phyloP scores from a whole-genome alignment of 1,284 basidiomycete species.

The Pyrrhoderma noxium region DNA sequence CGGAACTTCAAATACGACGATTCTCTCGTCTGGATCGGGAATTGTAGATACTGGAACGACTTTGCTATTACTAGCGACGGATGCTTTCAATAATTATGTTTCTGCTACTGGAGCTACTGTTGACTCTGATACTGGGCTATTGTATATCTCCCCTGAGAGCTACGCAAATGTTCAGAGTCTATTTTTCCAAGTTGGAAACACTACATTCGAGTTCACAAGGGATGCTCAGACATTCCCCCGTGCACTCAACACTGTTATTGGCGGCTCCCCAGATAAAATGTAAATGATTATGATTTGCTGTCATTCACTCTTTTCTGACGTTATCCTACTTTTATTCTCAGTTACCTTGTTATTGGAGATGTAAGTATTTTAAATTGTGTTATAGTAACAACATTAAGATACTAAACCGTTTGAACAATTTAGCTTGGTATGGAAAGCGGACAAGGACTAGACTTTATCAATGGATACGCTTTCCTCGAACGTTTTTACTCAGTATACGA shows the following conservation, averaged over 20 bases:
- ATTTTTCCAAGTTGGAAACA: constrained; percentile 21
- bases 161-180: constrained; percentile 17
- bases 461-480: constrained; percentile 20
- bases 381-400: neutral
- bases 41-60: constrained; percentile 23
- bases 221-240: constrained; percentile 42
- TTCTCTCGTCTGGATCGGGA: constrained; percentile 19
- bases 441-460: constrained; percentile 18
- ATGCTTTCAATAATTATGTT: constrained; percentile 18
- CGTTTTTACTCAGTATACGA: constrained; percentile 21
- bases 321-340: no score
- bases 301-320: no score
- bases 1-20: constrained; percentile 17
- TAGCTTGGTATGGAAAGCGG: constrained; percentile 8
- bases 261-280: constrained; percentile 33
- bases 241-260: constrained; percentile 35
- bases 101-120: constrained; percentile 14
- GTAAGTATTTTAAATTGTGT: constrained; percentile 4
- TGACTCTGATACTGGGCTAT: constrained; percentile 18
- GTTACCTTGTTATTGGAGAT: constrained; percentile 12
- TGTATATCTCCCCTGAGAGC: constrained; percentile 11
- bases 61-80: constrained; percentile 16
- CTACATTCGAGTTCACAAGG: constrained; percentile 17
- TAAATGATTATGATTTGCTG: neutral
- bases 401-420: neutral